A percentile compares a stretch with the other conserved stretches of the same genome.
Evolutionary conservation across 345 rosid genomes (phyloP).

Genomic region (Arabidopsis suecica): DNA sequence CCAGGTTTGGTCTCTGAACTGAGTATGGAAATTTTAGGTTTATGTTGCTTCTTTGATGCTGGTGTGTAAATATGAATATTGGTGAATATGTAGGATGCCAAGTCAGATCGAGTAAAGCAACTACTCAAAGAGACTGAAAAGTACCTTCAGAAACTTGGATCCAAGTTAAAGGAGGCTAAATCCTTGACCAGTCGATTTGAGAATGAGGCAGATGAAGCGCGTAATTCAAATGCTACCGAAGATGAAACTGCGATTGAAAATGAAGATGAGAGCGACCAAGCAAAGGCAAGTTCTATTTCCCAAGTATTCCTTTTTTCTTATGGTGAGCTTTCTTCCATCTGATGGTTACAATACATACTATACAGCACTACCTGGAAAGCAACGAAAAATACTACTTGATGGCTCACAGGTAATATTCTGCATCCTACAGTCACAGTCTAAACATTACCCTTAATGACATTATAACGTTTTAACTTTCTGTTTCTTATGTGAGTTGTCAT

Average conservation of each 20-base stretch:
- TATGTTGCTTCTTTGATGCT: conserved; percentile 19
- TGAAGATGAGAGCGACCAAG: conserved; percentile 91
- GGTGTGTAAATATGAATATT: neutral
- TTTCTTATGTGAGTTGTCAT: conserved; percentile 3
- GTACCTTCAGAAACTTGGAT: conserved; percentile 89
- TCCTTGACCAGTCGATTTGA: conserved; percentile 60
- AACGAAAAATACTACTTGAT: conserved; percentile 92
- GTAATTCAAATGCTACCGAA: conserved; percentile 50
- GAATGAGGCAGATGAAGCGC: conserved; percentile 65
- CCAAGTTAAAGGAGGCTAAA: conserved; percentile 82
- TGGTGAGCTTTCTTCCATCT: neutral
- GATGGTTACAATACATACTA: conserved; percentile 26
- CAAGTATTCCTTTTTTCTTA: neutral
- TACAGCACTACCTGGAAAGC: conserved; percentile 95
- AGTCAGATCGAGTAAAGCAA: conserved; percentile 92
- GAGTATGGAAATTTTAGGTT: conserved; percentile 13
- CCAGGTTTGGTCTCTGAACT: conserved; percentile 62
- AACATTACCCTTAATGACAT: neutral
- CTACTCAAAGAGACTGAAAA: conserved; percentile 91
- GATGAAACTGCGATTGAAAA: conserved; percentile 67
- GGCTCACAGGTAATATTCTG: conserved; percentile 79
- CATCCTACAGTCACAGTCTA: neutral
- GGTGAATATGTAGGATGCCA: conserved; percentile 66
- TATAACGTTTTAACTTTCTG: neutral
- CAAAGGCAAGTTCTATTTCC: conserved; percentile 62